Percentiles rank a stretch among this genome's conserved stretches.
These are phyloP conservation scores for Puccinia brachypodii DNA, from an alignment of 1,284 basidiomycete species.

Conservation along the genomic window DNA sequence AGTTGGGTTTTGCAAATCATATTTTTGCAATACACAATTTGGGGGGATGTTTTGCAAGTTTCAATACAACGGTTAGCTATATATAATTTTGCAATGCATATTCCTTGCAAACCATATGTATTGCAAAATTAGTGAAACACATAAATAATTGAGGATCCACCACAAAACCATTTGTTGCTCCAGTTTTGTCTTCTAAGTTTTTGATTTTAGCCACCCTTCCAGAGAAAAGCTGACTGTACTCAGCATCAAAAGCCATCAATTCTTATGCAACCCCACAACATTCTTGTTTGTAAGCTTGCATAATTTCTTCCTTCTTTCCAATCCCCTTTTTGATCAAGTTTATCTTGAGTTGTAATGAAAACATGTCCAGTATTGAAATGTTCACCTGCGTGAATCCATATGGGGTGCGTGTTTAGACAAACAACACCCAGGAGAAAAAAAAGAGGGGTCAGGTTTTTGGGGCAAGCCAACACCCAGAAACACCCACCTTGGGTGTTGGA, in stretches of 20 bases:
- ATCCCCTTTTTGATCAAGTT: constrained; percentile 59
- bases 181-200: constrained; percentile 51
- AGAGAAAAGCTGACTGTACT: constrained; percentile 58
- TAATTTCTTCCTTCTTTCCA: constrained; percentile 55
- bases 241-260: constrained; percentile 58
- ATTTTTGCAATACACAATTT: background rate
- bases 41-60: background rate
- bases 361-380: constrained; percentile 59
- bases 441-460: too few species aligned
- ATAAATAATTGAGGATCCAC: constrained; percentile 49
- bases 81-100: background rate
- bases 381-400: constrained; percentile 54
- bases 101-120: background rate
- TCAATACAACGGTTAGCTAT: background rate
- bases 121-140: constrained; percentile 25
- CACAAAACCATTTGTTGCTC: constrained; percentile 43
- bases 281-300: constrained; percentile 59
- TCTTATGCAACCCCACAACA: constrained; percentile 58
- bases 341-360: constrained; percentile 59
- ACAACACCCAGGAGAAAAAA: too few species aligned
- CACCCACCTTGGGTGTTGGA: too few species aligned
- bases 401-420: too few species aligned
- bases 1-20: background rate
- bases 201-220: constrained; percentile 50
- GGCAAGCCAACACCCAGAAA: too few species aligned